Evolutionary conservation across 2,329 filamentous ascomycete species (phyloP), one percentile per base, ranked within the genome.

Genomic region (Epichloe scottii): DNA sequence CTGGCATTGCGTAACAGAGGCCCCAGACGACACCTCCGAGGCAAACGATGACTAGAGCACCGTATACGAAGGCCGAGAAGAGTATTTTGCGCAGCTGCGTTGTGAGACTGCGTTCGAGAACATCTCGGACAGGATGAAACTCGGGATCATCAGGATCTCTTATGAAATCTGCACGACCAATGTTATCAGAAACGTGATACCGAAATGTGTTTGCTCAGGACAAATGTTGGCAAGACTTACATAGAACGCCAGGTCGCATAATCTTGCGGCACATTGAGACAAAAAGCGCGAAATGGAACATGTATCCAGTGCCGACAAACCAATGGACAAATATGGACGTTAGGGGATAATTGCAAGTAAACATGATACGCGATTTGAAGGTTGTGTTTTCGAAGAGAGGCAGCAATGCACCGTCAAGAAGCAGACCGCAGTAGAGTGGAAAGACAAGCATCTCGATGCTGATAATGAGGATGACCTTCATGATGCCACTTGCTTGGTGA

Each of bases 211-310:
- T 19, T 12, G 5, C 7, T 8, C 17, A 37, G 34, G 8, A 21
- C n/a, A 40, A 5, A 14, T 21, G 15, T 8, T 3, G 1, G 4
- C 15, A 2, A n/a, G 43, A 76, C 84, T 78, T 74, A 88, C 84
- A 97, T 53, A 98, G 74, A 40, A 98, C 93, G 48, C 93, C 93
- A 58, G 82, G 89, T 56, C 93, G 84, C 84, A 98, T 87, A 53
- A 97, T 95, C 71, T 95, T 96, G 55, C 93, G 84, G 68, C 93
- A 98, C 90, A 98, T 97, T 51, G 90, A 94, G 17, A 98, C 93
- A 64, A 98, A 98, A 3, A 98, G 78, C 5, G 93, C 93, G 65
- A 98, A 98, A 65, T 98, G 93, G 70, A 98, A 98, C 94, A 98
- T 98, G 68, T 98, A 98, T 56, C 90, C 95, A 3, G 93, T 98